phyloP scores from a whole-genome alignment of 768 basidiomycete species.

The Piloderma croceum region DNA sequence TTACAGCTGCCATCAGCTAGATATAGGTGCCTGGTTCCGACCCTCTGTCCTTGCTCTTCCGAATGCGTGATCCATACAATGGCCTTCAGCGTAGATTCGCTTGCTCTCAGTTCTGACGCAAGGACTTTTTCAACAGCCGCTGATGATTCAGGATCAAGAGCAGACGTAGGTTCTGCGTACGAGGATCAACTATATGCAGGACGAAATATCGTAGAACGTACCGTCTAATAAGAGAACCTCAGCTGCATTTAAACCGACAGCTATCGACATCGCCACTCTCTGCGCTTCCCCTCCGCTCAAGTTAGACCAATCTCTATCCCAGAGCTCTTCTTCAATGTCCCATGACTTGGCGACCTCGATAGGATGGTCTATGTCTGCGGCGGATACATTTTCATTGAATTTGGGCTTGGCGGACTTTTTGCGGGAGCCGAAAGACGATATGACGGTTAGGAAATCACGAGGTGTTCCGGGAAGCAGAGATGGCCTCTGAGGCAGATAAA shows the following conservation, averaged over 20 bases:
- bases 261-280: constrained; percentile 72
- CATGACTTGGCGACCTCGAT: constrained; percentile 55
- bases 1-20: no score
- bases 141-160: constrained; percentile 68
- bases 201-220: constrained; percentile 27
- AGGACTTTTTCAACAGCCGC: constrained; percentile 62
- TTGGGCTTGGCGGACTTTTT: constrained; percentile 22
- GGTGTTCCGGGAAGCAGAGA: constrained; percentile 83
- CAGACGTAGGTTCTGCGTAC: constrained; percentile 78
- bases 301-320: constrained; percentile 74
- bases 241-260: constrained; percentile 65
- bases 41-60: constrained; percentile 67
- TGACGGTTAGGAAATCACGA: constrained; percentile 55
- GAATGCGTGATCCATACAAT: constrained; percentile 89
- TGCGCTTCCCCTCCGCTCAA: constrained; percentile 87
- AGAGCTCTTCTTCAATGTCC: constrained; percentile 63
- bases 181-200: neutral
- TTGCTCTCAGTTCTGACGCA: constrained; percentile 41
- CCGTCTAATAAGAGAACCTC: constrained; percentile 80
- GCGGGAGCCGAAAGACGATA: constrained; percentile 49
- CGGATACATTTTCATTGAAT: constrained; percentile 17
- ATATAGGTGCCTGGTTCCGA: constrained; percentile 67
- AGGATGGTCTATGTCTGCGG: constrained; percentile 31
- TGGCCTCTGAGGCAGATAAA: constrained; percentile 86
- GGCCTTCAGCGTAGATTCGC: constrained; percentile 54